Evolutionary conservation across 768 basidiomycete species (phyloP).

Genomic region (Mycena crocata): DNA sequence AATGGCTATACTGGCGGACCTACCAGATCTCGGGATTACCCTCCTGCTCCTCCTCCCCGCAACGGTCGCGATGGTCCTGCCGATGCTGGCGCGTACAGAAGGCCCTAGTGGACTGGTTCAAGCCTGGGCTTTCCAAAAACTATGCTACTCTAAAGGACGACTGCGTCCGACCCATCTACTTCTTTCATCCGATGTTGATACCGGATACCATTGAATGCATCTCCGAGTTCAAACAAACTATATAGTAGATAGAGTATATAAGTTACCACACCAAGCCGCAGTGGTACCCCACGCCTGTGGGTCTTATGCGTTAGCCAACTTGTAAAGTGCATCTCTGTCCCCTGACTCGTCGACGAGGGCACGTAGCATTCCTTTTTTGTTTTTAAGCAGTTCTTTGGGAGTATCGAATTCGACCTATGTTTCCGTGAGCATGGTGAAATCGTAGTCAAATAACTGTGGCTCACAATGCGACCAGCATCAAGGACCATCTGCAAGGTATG

Average conservation of each 20-base stretch:
- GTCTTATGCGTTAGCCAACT: conserved; percentile 50
- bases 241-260: no score
- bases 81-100: conserved; percentile 49
- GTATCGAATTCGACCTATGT: conserved; percentile 64
- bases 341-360: conserved; percentile 70
- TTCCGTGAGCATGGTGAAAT: neutral
- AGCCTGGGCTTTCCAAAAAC: neutral
- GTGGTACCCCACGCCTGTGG: no score
- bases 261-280: no score
- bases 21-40: conserved; percentile 44
- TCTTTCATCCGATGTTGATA: conserved; percentile 14
- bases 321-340: conserved; percentile 61
- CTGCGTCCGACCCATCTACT: neutral
- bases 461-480: conserved; percentile 55
- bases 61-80: conserved; percentile 58
- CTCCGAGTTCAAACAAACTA: conserved; percentile 12
- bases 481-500: conserved; percentile 49
- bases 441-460: neutral
- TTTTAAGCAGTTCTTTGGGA: conserved; percentile 62
- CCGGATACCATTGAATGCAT: conserved; percentile 14
- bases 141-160: conserved; percentile 12
- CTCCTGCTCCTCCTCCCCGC: conserved; percentile 54
- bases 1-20: conserved; percentile 64
- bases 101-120: conserved; percentile 43
- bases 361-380: conserved; percentile 61